Percentiles rank a stretch among this genome's conserved stretches.
Conservation (phyloP, 192 early-diverging fungal genomes). For the Entophlyctis helioformis region DNA sequence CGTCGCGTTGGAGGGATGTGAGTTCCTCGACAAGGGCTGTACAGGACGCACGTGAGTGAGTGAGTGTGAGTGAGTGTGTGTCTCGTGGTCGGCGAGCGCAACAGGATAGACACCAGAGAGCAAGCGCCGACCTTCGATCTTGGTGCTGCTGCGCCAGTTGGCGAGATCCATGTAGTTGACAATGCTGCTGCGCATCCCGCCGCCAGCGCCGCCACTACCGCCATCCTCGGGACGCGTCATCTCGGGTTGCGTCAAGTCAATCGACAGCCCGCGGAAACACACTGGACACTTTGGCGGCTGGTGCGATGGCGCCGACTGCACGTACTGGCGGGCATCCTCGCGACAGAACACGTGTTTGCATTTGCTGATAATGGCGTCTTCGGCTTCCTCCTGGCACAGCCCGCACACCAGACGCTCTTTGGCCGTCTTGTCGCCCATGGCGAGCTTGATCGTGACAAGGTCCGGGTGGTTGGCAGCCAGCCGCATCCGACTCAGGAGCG, state of each 20-base stretch:
- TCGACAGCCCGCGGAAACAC: constrained; percentile 61
- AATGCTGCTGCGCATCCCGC: constrained; percentile 56
- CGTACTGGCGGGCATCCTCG: constrained; percentile 52
- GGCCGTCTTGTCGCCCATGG: constrained; percentile 15
- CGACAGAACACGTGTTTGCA: constrained; percentile 92
- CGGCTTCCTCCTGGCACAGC: constrained; percentile 76
- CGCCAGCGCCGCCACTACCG: constrained; percentile 17
- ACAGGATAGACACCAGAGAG: background rate
- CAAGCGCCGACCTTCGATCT: constrained; percentile 56
- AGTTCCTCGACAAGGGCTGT: constrained; percentile 79
- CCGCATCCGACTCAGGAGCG: constrained; percentile 77
- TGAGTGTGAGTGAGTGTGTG: too few species aligned
- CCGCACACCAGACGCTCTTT: constrained; percentile 70
- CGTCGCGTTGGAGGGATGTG: constrained; percentile 51
- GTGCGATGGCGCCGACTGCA: constrained; percentile 18
- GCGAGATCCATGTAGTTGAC: constrained; percentile 84
- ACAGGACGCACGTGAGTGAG: too few species aligned
- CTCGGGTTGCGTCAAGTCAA: constrained; percentile 54
- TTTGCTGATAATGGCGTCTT: constrained; percentile 69
- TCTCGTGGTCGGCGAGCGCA: too few species aligned
- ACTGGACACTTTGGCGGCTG: constrained; percentile 55
- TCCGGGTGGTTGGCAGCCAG: constrained; percentile 83
- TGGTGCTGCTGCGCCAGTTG: constrained; percentile 80
- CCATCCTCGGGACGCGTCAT: constrained; percentile 20
- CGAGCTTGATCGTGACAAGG: constrained; percentile 25